Evolutionary conservation across 2,329 filamentous ascomycete genomes (phyloP).

Genomic region (Fusarium torreyae): DNA sequence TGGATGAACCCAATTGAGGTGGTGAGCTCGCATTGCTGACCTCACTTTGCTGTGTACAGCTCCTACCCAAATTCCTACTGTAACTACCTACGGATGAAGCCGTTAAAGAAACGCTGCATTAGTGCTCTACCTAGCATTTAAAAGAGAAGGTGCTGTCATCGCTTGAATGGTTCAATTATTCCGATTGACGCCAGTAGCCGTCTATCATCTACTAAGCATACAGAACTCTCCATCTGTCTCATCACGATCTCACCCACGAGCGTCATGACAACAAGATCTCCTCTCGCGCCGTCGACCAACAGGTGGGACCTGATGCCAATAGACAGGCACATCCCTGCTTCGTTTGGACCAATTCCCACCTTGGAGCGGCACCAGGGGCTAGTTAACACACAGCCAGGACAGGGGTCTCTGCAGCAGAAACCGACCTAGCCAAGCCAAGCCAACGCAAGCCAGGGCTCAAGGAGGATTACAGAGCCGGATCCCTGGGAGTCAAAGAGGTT

Average conservation of each 20-base stretch:
- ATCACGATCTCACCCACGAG: conserved; percentile 27
- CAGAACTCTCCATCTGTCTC: conserved; percentile 4
- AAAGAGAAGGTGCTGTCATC: conserved; percentile 8
- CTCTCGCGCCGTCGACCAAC: conserved; percentile 37
- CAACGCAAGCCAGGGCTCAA: conserved; percentile 12
- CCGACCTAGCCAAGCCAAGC: conserved; percentile 29
- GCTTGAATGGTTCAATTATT: conserved; percentile 12
- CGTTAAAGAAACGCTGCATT: conserved; percentile 1
- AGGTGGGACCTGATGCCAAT: conserved; percentile 31
- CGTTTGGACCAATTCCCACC: conserved; percentile 14
- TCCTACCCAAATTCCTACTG: conserved; percentile 2
- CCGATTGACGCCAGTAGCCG: conserved; percentile 1
- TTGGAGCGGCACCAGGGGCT: conserved; percentile 30
- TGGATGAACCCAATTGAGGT: conserved; percentile 19
- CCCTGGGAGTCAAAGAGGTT: conserved; percentile 2
- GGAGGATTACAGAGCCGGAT: conserved; percentile 15
- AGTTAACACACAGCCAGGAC: conserved; percentile 21
- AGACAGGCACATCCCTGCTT: conserved; percentile 26
- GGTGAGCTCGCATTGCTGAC: conserved; percentile 6
- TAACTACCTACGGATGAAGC: conserved; percentile 4
- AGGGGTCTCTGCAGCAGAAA: conserved; percentile 28
- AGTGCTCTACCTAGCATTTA: not conserved
- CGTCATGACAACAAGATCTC: conserved; percentile 36
- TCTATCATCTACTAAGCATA: conserved; percentile 14
- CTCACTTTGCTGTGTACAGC: conserved; percentile 2